Percentiles rank a stretch among this genome's conserved stretches.
These are phyloP conservation scores for Gracilaria gracilis DNA, from an alignment of 23 red algal species.

Conservation along the genomic window DNA sequence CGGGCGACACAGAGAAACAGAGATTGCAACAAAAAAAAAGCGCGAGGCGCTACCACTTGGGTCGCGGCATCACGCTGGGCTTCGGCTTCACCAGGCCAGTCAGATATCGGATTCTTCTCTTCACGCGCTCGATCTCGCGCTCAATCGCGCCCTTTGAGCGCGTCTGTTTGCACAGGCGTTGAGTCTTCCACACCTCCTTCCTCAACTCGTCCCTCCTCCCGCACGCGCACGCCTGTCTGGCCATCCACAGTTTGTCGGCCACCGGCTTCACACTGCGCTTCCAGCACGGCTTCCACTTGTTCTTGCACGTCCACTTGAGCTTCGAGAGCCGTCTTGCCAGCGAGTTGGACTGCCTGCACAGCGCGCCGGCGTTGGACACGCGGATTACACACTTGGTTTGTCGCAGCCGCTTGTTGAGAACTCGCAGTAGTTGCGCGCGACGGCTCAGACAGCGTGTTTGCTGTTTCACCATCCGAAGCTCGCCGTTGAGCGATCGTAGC, in stretches of 20 bases:
- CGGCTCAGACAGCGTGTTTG: neutral
- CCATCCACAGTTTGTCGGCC: neutral
- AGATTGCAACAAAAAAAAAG: neutral
- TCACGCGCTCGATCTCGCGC: neutral
- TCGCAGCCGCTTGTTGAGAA: neutral
- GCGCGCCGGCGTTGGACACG: neutral
- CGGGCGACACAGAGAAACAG: too few relatives aligned
- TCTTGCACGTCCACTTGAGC: neutral
- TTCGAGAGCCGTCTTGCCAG: neutral
- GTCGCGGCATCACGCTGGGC: conserved; percentile 29
- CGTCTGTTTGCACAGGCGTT: neutral
- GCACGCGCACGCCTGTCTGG: neutral
- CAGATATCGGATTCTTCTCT: neutral
- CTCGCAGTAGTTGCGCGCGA: neutral
- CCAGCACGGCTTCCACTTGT: neutral
- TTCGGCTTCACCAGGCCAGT: neutral
- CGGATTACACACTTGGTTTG: neutral
- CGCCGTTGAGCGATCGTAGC: neutral
- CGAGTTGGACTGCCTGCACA: neutral
- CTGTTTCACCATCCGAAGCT: neutral
- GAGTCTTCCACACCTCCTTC: neutral
- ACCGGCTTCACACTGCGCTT: neutral
- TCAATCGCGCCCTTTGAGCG: neutral
- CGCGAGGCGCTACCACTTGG: neutral
- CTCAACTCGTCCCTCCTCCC: neutral